Evolutionary conservation across 164 flowering plant genomes (phyloP), one percentile per base, ranked within the genome.

Genomic region (Malania oleifera): DNA sequence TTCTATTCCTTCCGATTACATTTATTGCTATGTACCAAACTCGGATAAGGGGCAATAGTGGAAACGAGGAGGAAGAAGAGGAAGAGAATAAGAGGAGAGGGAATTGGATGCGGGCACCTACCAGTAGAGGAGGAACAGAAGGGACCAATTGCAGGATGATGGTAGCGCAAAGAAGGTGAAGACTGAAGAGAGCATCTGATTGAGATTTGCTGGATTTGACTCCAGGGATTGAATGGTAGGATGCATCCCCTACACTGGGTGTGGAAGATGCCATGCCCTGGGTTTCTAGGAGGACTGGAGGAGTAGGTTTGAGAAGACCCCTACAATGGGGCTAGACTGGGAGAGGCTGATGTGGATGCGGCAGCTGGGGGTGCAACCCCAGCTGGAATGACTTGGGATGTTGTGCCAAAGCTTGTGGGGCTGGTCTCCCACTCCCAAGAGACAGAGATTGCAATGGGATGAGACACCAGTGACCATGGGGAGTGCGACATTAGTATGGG

Each of bases 251-350:
- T 0, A 91, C 98, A 0, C 98, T 96, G 0, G 97, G 98, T 41
- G 70, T 84, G 7, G 85, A 75, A 0, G 99, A 88, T 76, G 93
- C 97, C 0, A 87, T 96, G 0, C 95, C 97, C 0, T 76, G 82
- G 0, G 11, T 78, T 8, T 79, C 84, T 0, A 69, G 95, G 66
- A 76, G 88, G n/a, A n/a, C n/a, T n/a, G n/a, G n/a, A n/a, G n/a
- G 62, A 93, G 90, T 56, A 68, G 99, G 44, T 93, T 97, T 97
- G 99, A 93, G 65, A 97, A 93, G 80, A 93, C 99, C 0, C 99
- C 99, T 0, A 93, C 99, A 0, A 97, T 96, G 10, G 99, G 99
- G 0, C 69, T n/a, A n/a, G n/a, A n/a, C n/a, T n/a, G n/a, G n/a
- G 99, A 1, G 29, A 87, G 46, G 89, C 77, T 39, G 98, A 93